phyloP scores from a whole-genome alignment of 257 asterid species.

The Linaria vulgaris region DNA sequence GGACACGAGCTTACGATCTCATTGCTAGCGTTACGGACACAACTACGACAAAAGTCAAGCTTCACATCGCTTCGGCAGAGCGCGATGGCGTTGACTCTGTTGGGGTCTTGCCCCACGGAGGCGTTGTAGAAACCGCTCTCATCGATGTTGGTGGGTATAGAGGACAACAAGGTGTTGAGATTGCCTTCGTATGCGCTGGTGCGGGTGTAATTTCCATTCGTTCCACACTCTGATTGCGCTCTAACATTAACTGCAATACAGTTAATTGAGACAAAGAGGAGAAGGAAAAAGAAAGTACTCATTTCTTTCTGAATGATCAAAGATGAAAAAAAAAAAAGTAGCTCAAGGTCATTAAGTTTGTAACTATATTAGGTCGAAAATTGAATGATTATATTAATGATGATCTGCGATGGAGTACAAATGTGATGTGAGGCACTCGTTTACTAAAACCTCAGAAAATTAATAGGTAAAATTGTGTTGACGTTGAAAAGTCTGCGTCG shows the following conservation, averaged over 20 bases:
- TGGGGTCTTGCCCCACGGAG: conserved; percentile 27
- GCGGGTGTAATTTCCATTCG: conserved; percentile 25
- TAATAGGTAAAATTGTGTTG: too few species aligned
- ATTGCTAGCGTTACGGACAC: neutral
- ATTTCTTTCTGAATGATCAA: neutral
- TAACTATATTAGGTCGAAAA: too few species aligned
- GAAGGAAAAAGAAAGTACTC: conserved; percentile 6
- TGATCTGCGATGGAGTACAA: too few species aligned
- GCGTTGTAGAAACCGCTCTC: conserved; percentile 31
- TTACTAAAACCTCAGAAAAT: too few species aligned
- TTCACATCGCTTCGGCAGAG: conserved; percentile 38
- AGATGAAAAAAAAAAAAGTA: too few species aligned
- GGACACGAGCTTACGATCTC: conserved; percentile 24
- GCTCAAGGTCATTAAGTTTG: too few species aligned
- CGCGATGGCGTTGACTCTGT: conserved; percentile 27
- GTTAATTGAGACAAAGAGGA: conserved; percentile 7
- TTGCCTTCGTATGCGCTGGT: conserved; percentile 24
- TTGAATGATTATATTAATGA: too few species aligned
- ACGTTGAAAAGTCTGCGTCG: too few species aligned
- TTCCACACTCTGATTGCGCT: neutral
- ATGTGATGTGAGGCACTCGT: too few species aligned
- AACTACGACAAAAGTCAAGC: conserved; percentile 21
- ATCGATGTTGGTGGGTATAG: conserved; percentile 23
- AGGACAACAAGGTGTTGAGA: conserved; percentile 29
- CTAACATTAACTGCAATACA: too few species aligned